Evolutionary conservation across 495 filamentous ascomycete genomes (phyloP), one percentile per base, ranked within the genome.

Genomic region (Aeminium ludgeri): DNA sequence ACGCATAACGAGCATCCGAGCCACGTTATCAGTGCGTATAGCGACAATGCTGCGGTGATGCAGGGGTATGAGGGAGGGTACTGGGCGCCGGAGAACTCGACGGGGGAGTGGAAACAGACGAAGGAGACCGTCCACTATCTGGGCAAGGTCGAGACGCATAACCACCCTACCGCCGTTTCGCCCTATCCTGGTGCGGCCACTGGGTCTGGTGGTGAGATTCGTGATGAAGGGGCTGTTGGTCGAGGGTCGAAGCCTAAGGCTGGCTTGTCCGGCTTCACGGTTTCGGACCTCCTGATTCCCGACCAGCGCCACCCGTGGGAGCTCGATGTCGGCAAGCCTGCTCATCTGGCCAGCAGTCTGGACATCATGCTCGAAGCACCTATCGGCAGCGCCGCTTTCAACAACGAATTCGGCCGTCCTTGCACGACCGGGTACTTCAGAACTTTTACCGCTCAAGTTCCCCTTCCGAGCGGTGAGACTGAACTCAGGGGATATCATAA

Each of bases 301-400:
- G 84, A 74, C 5, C 68, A 81, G 44, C 59, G 63, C 17, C 73
- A 79, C 37, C 85, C 85, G 5, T 97, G 89, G 89, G 89, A 97
- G 55, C 64, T 81, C 6, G 80, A 92, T 50, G 71, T 92, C 42
- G 91, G 89, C 31, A 87, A 78, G 52, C 89, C 89, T 2, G 70
- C 72, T 17, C 91, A 97, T 60, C 87, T 92, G 43, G 85, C 91
- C 2, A 91, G 81, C 65, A 78, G 78, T 52, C 62, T 96, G 30
- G 85, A 96, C 54, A 95, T 97, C 51, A 96, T 97, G 86, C 64
- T 94, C 12, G 86, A 96, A 55, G 89, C 86, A 1, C 87, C 87
- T 1, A 86, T 97, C 48, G 89, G 89, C 19, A 86, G 82, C 49
- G 86, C 89, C 36, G 73, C 82, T 12, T 96, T 86, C 64, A 96